phyloP scores from a whole-genome alignment of 1,139 yeast species.

The Chernovozyma aurita region DNA sequence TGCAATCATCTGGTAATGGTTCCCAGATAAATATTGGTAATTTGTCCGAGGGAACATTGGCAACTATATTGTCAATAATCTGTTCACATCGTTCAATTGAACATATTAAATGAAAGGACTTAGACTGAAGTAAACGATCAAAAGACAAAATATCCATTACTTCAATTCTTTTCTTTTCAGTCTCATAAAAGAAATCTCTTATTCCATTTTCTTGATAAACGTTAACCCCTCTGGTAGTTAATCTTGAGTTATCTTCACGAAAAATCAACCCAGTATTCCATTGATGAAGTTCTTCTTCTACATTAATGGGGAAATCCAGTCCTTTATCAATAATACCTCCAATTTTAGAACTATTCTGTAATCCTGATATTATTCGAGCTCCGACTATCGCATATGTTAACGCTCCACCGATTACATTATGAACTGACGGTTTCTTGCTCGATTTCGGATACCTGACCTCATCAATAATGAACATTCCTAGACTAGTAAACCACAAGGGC shows the following conservation, averaged over 20 bases:
- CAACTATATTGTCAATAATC: conserved; percentile 34
- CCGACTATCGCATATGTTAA: conserved; percentile 85
- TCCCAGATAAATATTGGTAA: conserved; percentile 65
- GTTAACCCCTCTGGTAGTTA: conserved; percentile 82
- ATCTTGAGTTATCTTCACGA: conserved; percentile 46
- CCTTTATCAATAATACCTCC: conserved; percentile 82
- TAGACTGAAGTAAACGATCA: conserved; percentile 32
- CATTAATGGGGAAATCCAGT: conserved; percentile 58
- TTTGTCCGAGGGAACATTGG: conserved; percentile 11
- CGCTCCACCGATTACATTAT: conserved; percentile 80
- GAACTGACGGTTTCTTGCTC: conserved; percentile 36
- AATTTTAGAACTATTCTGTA: conserved; percentile 29
- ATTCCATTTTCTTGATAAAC: conserved; percentile 61
- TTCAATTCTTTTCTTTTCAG: conserved; percentile 63
- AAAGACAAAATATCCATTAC: conserved; percentile 51
- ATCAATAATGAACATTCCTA: conserved; percentile 93
- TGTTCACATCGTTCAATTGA: conserved; percentile 57
- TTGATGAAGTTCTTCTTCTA: conserved; percentile 40
- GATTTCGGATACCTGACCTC: conserved; percentile 60
- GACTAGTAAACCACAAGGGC: conserved; percentile 7
- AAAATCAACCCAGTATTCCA: conserved; percentile 65
- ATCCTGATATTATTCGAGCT: conserved; percentile 51
- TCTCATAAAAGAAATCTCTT: conserved; percentile 39
- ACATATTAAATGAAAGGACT: conserved; percentile 69
- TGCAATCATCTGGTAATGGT: conserved; percentile 78